Percentiles rank a stretch among this genome's conserved stretches.
Conservation (phyloP, 768 basidiomycete genomes). For the Mycena galericulata region DNA sequence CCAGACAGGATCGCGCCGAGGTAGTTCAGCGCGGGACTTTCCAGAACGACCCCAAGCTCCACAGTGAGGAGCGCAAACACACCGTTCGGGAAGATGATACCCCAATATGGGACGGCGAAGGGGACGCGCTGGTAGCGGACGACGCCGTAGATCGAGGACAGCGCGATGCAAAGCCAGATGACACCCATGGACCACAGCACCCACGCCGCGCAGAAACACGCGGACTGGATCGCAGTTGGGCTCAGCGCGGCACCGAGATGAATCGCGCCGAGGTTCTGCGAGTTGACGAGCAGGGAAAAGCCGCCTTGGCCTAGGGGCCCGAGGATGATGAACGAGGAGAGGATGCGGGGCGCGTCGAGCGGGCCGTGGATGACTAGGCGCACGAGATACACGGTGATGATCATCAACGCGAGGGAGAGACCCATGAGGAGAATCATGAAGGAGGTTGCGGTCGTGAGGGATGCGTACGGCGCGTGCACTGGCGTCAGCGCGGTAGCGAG, state of each 20-base stretch:
- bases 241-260: constrained; percentile 62
- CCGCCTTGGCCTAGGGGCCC: constrained; percentile 73
- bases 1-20: constrained; percentile 68
- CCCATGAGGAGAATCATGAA: constrained; percentile 47
- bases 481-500: constrained; percentile 57
- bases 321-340: constrained; percentile 66
- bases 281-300: constrained; percentile 59
- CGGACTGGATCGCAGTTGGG: constrained; percentile 55
- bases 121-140: constrained; percentile 47
- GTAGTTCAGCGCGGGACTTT: constrained; percentile 62
- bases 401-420: constrained; percentile 63
- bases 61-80: constrained; percentile 64
- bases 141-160: constrained; percentile 53
- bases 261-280: constrained; percentile 55
- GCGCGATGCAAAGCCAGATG: constrained; percentile 60
- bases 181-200: constrained; percentile 68
- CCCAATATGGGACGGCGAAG: constrained; percentile 66
- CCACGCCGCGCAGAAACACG: constrained; percentile 60
- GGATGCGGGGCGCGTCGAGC: constrained; percentile 51
- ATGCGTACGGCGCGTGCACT: constrained; percentile 52
- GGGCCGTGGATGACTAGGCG: constrained; percentile 63
- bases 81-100: constrained; percentile 67
- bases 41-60: constrained; percentile 60
- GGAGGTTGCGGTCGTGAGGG: constrained; percentile 62
- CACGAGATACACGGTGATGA: constrained; percentile 64